A percentile compares a stretch with the other conserved stretches of the same genome.
phyloP scores from a whole-genome alignment of 2,329 filamentous ascomycete species.

The Epichloe scottii region DNA sequence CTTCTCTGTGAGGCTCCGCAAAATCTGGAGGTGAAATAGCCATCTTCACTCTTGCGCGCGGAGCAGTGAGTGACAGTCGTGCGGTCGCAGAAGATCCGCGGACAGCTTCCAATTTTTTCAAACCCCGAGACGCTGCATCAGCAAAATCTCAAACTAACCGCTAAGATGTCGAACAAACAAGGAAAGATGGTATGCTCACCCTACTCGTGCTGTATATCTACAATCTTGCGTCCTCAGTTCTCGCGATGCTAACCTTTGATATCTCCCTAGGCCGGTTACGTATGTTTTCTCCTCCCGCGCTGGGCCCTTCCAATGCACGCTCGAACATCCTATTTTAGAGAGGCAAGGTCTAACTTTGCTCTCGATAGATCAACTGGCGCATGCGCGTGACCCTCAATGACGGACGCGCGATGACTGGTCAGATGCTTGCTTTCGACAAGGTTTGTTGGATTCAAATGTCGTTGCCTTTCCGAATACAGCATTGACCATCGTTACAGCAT shows the following conservation, averaged over 20 bases:
- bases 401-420: conserved; percentile 89
- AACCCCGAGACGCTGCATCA: conserved; percentile 19
- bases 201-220: conserved; percentile 25
- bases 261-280: conserved; percentile 52
- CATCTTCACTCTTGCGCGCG: conserved; percentile 26
- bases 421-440: conserved; percentile 99
- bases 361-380: conserved; percentile 84
- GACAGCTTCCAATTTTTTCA: conserved; percentile 30
- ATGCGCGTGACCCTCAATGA: conserved; percentile 96
- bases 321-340: conserved; percentile 17
- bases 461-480: not conserved
- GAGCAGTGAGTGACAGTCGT: conserved; percentile 27
- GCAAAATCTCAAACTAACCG: conserved; percentile 16
- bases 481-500: conserved; percentile 46
- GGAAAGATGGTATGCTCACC: conserved; percentile 85
- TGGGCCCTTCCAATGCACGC: not conserved
- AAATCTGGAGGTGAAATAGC: conserved; percentile 27
- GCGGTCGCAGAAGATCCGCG: conserved; percentile 27
- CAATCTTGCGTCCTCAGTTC: conserved; percentile 10
- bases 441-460: conserved; percentile 30
- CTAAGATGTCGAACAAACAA: conserved; percentile 58
- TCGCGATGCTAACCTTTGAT: conserved; percentile 49
- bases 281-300: conserved; percentile 32
- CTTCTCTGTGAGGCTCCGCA: conserved; percentile 32
- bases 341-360: conserved; percentile 3